phyloP scores from a whole-genome alignment of 2,329 filamentous ascomycete genomes.

The Botrytis squamosa region DNA sequence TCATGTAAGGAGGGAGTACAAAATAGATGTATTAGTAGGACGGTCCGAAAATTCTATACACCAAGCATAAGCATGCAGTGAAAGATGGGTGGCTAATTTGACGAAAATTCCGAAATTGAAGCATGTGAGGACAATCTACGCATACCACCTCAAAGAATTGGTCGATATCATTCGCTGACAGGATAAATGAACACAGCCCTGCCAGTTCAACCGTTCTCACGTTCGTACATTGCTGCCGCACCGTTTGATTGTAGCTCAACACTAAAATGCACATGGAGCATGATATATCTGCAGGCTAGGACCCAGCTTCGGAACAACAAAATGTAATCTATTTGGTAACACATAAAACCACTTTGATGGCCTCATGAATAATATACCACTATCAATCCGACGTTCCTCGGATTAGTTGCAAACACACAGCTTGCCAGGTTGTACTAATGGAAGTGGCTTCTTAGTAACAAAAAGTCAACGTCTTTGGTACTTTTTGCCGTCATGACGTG shows the following conservation, averaged over 20 bases:
- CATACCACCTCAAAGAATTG: slow-evolving; percentile 13
- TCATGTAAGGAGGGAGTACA: slow-evolving; percentile 7
- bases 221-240: slow-evolving; percentile 3
- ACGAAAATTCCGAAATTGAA: slow-evolving; percentile 19
- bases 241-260: slow-evolving; percentile 6
- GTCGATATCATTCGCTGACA: slow-evolving; percentile 4
- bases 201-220: slow-evolving; percentile 1
- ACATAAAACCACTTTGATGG: neutral
- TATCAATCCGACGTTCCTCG: neutral
- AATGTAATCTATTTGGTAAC: slow-evolving; percentile 4
- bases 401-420: neutral
- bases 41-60: slow-evolving; percentile 8
- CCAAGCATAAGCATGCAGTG: slow-evolving; percentile 21
- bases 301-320: slow-evolving; percentile 12
- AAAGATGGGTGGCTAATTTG: slow-evolving; percentile 16
- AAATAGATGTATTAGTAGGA: slow-evolving; percentile 17
- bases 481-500: neutral
- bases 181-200: slow-evolving; percentile 11
- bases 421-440: neutral
- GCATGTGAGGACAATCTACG: slow-evolving; percentile 15
- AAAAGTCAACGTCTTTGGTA: too few relatives aligned
- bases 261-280: slow-evolving; percentile 8
- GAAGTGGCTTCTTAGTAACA: neutral
- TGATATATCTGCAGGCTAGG: slow-evolving; percentile 7
- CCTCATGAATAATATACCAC: neutral